A percentile compares a stretch with the other conserved stretches of the same genome.
Conservation (phyloP, 208 protist species). For the Trypanosomatidae sp. region DNA sequence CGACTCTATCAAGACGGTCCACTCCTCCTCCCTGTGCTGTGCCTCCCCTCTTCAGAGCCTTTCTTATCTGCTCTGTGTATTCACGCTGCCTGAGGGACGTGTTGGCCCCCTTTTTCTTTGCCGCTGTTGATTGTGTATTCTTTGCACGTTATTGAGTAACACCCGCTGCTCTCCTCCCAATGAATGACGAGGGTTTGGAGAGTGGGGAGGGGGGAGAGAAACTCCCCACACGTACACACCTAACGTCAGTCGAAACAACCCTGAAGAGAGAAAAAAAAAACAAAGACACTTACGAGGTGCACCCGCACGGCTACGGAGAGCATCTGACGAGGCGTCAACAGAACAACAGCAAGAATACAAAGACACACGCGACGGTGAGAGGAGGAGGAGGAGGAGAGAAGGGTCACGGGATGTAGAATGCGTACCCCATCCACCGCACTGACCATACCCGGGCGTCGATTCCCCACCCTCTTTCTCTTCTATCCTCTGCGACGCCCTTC, state of each 20-base stretch:
- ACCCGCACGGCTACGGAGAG: slow-evolving; percentile 1
- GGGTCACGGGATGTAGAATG: not conserved
- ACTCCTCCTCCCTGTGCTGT: not conserved
- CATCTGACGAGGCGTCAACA: not conserved
- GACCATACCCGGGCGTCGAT: not conserved
- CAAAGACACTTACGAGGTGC: not conserved
- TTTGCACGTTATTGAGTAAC: not conserved
- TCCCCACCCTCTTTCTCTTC: not conserved
- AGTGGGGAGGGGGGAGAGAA: not conserved
- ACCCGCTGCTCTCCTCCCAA: not conserved
- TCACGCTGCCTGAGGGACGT: not conserved
- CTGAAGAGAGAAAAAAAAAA: not conserved
- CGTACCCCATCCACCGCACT: not conserved
- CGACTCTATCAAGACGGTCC: not conserved
- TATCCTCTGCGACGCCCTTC: not conserved
- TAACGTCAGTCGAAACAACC: not conserved
- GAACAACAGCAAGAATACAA: not conserved
- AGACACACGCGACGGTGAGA: not conserved
- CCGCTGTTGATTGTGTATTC: not conserved
- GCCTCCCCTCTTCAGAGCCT: not conserved
- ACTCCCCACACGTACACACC: not conserved
- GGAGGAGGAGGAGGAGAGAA: not conserved
- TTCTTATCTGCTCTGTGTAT: not conserved
- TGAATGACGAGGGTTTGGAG: not conserved
- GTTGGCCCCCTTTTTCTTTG: not conserved